Conservation (phyloP, 345 rosid species). For the Pistacia vera region DNA sequence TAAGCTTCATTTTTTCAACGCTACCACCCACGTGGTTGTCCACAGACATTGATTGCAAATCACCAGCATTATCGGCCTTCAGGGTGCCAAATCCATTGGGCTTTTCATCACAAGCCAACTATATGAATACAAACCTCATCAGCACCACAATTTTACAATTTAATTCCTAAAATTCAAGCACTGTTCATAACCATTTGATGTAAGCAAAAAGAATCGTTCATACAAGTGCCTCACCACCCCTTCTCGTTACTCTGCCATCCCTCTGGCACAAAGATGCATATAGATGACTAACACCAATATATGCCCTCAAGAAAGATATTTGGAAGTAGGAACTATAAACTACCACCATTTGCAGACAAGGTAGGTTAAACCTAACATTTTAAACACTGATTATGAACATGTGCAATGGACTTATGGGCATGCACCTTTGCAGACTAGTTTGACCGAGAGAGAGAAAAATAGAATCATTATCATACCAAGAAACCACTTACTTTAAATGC, state of each 20-base stretch:
- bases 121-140: constrained; percentile 13
- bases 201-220: constrained; percentile 5
- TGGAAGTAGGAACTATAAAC: neutral
- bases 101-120: constrained; percentile 53
- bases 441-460: neutral
- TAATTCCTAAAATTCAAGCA: constrained; percentile 11
- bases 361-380: neutral
- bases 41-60: constrained; percentile 41
- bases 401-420: neutral
- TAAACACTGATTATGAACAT: neutral
- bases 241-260: neutral
- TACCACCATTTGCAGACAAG: constrained; percentile 2
- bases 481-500: neutral
- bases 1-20: constrained; percentile 49
- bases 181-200: neutral
- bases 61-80: constrained; percentile 37
- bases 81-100: constrained; percentile 49
- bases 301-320: neutral
- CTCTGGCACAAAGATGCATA: neutral
- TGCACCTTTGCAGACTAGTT: neutral
- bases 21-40: constrained; percentile 53
- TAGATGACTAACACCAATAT: neutral
- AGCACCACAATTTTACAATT: neutral
- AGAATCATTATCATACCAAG: neutral
- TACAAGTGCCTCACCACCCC: neutral